A percentile compares a stretch with the other conserved stretches of the same genome.
Evolutionary conservation across 768 basidiomycete genomes (phyloP).

Genomic region (Naganishia randhawae): DNA sequence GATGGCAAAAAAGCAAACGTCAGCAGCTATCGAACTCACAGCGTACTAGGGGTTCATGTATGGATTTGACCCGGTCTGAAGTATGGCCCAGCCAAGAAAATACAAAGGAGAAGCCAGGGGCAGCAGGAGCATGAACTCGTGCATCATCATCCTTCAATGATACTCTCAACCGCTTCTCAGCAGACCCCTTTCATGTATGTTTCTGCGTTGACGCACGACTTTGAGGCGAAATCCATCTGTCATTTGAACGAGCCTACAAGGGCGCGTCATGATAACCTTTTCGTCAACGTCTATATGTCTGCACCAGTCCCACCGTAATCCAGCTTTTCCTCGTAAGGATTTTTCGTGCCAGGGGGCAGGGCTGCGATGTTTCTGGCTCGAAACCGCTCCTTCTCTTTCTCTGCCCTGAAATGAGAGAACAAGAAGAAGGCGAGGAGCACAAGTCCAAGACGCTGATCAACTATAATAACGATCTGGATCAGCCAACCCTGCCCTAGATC

Average conservation of each 20-base stretch:
- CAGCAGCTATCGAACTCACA: no score
- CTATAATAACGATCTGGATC: background rate
- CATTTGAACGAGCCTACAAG: no score
- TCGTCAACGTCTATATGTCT: background rate
- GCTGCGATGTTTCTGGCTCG: constrained; percentile 27
- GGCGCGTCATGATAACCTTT: background rate
- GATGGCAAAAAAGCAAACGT: no score
- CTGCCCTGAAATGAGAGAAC: constrained; percentile 26
- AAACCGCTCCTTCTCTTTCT: constrained; percentile 26
- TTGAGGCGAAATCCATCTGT: no score
- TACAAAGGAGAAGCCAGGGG: background rate
- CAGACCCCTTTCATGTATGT: background rate
- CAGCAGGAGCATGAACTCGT: background rate
- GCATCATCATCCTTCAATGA: background rate
- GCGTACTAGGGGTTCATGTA: no score
- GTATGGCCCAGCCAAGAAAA: no score
- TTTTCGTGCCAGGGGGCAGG: constrained; percentile 25
- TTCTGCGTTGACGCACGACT: no score
- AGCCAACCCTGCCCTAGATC: background rate
- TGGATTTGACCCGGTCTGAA: no score
- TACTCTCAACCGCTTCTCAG: background rate
- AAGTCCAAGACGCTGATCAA: constrained; percentile 30
- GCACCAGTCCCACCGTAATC: constrained; percentile 15
- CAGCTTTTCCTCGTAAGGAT: constrained; percentile 24
- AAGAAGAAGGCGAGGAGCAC: constrained; percentile 29